These are phyloP conservation scores for Flaveria ramosissima DNA, from an alignment of 129 eudicot genomes.

Conservation along the genomic window DNA sequence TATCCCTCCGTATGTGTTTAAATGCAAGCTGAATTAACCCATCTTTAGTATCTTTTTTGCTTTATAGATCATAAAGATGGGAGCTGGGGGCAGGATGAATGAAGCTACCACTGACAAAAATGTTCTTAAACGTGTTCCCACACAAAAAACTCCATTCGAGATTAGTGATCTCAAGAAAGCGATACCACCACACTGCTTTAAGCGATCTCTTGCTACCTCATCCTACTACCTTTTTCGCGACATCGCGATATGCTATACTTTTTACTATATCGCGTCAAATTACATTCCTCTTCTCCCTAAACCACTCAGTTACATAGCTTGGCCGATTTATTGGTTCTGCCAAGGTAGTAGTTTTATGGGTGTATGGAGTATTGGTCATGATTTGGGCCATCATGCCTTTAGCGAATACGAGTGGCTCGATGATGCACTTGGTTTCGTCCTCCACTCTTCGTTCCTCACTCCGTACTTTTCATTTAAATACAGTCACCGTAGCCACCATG, in stretches of 20 bases:
- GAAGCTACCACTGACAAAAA: neutral
- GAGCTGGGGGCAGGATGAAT: slow-evolving; percentile 29
- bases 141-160: slow-evolving; percentile 27
- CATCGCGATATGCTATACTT: slow-evolving; percentile 16
- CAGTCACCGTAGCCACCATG: slow-evolving; percentile 40
- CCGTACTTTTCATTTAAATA: slow-evolving; percentile 43
- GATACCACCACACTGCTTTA: slow-evolving; percentile 41
- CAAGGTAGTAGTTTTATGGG: slow-evolving; percentile 30
- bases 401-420: slow-evolving; percentile 29
- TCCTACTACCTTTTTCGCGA: slow-evolving; percentile 28
- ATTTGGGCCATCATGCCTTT: slow-evolving; percentile 29
- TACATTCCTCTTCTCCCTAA: slow-evolving; percentile 29
- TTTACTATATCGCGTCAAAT: slow-evolving; percentile 35
- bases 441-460: slow-evolving; percentile 27
- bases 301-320: slow-evolving; percentile 27
- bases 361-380: slow-evolving; percentile 38
- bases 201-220: slow-evolving; percentile 32
- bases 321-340: slow-evolving; percentile 34
- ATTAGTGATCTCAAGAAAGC: slow-evolving; percentile 38
- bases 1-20: neutral
- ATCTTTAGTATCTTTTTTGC: neutral
- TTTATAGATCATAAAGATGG: slow-evolving; percentile 17
- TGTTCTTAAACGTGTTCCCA: slow-evolving; percentile 20
- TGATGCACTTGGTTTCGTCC: slow-evolving; percentile 27
- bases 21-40: neutral